Evolutionary conservation across 2,329 filamentous ascomycete genomes (phyloP).

Genomic region (Colletotrichum sp.): DNA sequence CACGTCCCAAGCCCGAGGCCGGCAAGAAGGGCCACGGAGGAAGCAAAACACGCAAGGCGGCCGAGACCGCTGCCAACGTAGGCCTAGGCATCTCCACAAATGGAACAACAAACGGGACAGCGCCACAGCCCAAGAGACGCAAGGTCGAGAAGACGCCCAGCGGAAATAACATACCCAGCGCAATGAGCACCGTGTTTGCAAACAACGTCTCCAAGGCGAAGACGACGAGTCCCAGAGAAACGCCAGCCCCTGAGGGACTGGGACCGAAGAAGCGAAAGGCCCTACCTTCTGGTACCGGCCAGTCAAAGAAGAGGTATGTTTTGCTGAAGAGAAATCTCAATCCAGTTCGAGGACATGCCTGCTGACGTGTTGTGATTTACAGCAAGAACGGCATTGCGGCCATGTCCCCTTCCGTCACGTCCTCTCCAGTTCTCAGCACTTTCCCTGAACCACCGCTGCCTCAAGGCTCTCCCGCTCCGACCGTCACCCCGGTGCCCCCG

Average conservation of each 20-base stretch:
- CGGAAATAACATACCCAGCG: slow-evolving; percentile 61
- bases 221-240: slow-evolving; percentile 69
- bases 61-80: slow-evolving; percentile 53
- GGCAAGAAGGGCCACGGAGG: slow-evolving; percentile 67
- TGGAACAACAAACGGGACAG: slow-evolving; percentile 50
- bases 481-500: slow-evolving; percentile 17
- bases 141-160: slow-evolving; percentile 75
- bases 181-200: slow-evolving; percentile 64
- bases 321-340: neutral
- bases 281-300: slow-evolving; percentile 67
- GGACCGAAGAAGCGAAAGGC: slow-evolving; percentile 75
- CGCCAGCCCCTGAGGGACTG: slow-evolving; percentile 63
- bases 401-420: slow-evolving; percentile 72
- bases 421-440: slow-evolving; percentile 75
- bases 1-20: slow-evolving; percentile 49
- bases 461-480: slow-evolving; percentile 65
- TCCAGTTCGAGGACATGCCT: neutral
- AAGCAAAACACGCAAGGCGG: slow-evolving; percentile 67
- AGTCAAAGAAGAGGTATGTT: slow-evolving; percentile 75
- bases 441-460: slow-evolving; percentile 64
- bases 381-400: slow-evolving; percentile 45
- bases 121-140: slow-evolving; percentile 73
- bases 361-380: slow-evolving; percentile 20
- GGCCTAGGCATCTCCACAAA: slow-evolving; percentile 71
- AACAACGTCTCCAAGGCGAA: slow-evolving; percentile 58